Conservation (phyloP, 2,329 filamentous ascomycete genomes). For the Chaetomium globosum region DNA sequence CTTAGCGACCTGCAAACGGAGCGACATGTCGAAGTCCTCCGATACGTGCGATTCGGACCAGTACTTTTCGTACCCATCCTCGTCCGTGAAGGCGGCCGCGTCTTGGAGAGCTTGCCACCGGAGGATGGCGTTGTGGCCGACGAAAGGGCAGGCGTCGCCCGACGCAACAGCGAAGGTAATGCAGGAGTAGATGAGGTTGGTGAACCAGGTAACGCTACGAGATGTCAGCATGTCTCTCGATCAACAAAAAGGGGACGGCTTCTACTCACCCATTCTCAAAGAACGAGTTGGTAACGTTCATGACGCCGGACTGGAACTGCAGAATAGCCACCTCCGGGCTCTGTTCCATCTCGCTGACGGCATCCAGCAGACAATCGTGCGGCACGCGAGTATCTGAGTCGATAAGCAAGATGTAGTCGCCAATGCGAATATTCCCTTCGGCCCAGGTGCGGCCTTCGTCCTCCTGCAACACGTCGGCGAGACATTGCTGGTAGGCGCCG, state of each 20-base stretch:
- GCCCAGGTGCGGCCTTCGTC: slow-evolving; percentile 76
- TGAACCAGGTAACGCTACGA: slow-evolving; percentile 66
- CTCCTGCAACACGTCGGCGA: slow-evolving; percentile 63
- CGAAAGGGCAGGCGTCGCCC: slow-evolving; percentile 76
- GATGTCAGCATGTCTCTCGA: not conserved
- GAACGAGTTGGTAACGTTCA: slow-evolving; percentile 75
- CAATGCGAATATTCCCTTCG: slow-evolving; percentile 81
- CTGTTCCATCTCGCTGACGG: slow-evolving; percentile 79
- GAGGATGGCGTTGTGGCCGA: slow-evolving; percentile 76
- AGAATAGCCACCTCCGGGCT: slow-evolving; percentile 77
- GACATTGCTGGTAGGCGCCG: slow-evolving; percentile 49
- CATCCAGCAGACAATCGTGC: slow-evolving; percentile 74
- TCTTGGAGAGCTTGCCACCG: slow-evolving; percentile 76
- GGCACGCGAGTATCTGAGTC: slow-evolving; percentile 81
- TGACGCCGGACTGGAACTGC: slow-evolving; percentile 76
- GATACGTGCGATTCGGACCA: slow-evolving; percentile 81
- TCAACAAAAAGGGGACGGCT: not conserved
- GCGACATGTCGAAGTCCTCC: slow-evolving; percentile 81
- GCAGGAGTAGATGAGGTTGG: slow-evolving; percentile 73
- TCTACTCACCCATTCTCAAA: slow-evolving; percentile 65
- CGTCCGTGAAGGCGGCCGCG: slow-evolving; percentile 65
- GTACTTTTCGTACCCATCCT: slow-evolving; percentile 75
- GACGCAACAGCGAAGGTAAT: slow-evolving; percentile 76
- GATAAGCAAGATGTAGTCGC: slow-evolving; percentile 79
- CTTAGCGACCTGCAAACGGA: slow-evolving; percentile 71